Conservation (phyloP, 257 asterid species). For the Datura wrightii region DNA sequence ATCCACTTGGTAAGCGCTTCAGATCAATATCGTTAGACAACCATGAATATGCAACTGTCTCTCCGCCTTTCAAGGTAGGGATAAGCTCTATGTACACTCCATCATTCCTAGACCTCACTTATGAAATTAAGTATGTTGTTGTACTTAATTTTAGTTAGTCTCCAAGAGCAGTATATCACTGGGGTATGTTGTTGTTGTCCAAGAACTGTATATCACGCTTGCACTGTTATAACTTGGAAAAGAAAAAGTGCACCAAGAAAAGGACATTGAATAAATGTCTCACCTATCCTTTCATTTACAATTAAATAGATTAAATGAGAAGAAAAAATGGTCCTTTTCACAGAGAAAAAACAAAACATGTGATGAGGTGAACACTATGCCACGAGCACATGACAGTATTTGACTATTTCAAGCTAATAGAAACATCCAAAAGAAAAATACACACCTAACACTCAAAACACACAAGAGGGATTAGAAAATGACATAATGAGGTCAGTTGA, state of each 20-base stretch:
- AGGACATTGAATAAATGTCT: conserved; percentile 19
- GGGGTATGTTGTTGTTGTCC: not conserved
- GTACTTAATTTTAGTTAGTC: not conserved
- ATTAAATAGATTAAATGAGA: not conserved
- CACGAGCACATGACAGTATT: conserved; percentile 18
- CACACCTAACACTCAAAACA: not conserved
- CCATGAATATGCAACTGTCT: not conserved
- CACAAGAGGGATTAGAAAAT: not conserved
- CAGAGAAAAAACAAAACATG: not conserved
- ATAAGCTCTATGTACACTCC: not conserved
- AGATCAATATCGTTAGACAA: not conserved
- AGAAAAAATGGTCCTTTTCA: not conserved
- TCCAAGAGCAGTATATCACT: too few species aligned
- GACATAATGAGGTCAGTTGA: conserved; percentile 1
- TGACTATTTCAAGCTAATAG: conserved; percentile 9
- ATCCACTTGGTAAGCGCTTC: not conserved
- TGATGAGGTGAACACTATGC: not conserved
- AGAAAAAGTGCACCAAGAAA: not conserved
- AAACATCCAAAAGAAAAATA: conserved; percentile 3
- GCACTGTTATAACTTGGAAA: not conserved
- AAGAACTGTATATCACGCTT: not conserved
- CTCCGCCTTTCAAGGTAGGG: not conserved
- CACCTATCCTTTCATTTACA: not conserved
- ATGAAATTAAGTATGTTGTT: not conserved
- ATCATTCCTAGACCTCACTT: not conserved